A percentile compares a stretch with the other conserved stretches of the same genome.
These are phyloP conservation scores for Trametes cubensis DNA, from an alignment of 768 basidiomycete genomes.

Conservation along the genomic window DNA sequence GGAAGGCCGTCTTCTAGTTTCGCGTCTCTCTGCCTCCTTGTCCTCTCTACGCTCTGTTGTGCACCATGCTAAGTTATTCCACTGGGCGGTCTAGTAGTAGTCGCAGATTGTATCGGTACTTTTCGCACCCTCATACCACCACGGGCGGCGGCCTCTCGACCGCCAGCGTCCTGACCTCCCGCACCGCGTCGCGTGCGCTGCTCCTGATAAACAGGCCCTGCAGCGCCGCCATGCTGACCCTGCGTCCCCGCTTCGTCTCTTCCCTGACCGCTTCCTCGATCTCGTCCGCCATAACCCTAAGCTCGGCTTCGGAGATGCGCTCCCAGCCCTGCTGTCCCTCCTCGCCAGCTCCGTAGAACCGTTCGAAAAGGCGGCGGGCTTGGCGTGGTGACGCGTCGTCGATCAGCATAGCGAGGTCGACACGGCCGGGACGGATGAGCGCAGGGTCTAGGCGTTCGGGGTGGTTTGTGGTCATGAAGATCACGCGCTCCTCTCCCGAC, in stretches of 20 bases:
- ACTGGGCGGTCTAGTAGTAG: constrained; percentile 5
- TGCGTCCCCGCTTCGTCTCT: constrained; percentile 53
- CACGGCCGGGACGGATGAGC: constrained; percentile 92
- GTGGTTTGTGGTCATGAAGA: constrained; percentile 99
- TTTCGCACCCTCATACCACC: constrained; percentile 1
- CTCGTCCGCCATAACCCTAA: constrained; percentile 50
- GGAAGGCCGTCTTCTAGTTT: constrained; percentile 72
- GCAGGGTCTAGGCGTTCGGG: constrained; percentile 87
- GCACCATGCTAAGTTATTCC: constrained; percentile 8
- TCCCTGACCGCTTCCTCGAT: constrained; percentile 57
- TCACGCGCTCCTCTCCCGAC: constrained; percentile 95
- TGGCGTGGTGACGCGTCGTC: constrained; percentile 87
- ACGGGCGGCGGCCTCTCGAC: constrained; percentile 10
- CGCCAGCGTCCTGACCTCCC: constrained; percentile 46
- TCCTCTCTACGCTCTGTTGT: neutral
- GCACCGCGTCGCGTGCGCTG: constrained; percentile 57
- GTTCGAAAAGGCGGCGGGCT: constrained; percentile 73
- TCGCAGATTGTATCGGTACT: constrained; percentile 19
- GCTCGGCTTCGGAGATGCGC: constrained; percentile 41
- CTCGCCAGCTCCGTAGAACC: constrained; percentile 65
- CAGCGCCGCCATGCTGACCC: constrained; percentile 93
- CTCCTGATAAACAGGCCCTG: constrained; percentile 94
- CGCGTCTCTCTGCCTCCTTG: neutral
- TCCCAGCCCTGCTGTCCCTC: constrained; percentile 31
- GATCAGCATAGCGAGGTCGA: constrained; percentile 82